These are phyloP conservation scores for Xylaria sp. DNA, from an alignment of 495 filamentous ascomycete species.

Conservation along the genomic window DNA sequence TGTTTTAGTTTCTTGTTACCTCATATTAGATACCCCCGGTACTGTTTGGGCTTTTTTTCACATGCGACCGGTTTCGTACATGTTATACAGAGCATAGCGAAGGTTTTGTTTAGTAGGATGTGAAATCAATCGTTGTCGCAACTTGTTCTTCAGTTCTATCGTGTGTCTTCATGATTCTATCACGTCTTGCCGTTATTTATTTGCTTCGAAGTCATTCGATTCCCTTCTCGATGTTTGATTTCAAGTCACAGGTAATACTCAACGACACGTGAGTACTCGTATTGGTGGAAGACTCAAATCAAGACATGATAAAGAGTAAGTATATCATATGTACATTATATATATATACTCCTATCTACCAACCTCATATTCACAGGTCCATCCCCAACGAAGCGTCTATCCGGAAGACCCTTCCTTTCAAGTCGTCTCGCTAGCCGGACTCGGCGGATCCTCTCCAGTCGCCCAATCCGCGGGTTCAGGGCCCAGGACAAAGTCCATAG, in stretches of 20 bases:
- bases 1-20: constrained; percentile 25
- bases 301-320: neutral
- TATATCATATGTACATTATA: constrained; percentile 4
- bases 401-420: neutral
- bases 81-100: constrained; percentile 18
- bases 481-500: constrained; percentile 68
- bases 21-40: constrained; percentile 43
- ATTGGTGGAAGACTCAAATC: too few relatives aligned
- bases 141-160: neutral
- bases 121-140: constrained; percentile 18
- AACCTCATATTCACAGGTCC: neutral
- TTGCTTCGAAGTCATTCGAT: neutral
- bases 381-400: neutral
- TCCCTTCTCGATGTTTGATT: neutral
- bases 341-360: neutral
- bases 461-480: constrained; percentile 60
- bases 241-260: neutral
- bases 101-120: constrained; percentile 11
- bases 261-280: too few relatives aligned
- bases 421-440: constrained; percentile 43
- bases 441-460: constrained; percentile 64
- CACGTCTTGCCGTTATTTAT: neutral
- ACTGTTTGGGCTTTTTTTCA: constrained; percentile 31
- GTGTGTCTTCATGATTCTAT: neutral
- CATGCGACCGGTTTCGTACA: constrained; percentile 22